These are phyloP conservation scores for Takashimella tepidaria DNA, from an alignment of 1,284 basidiomycete genomes.

Conservation along the genomic window DNA sequence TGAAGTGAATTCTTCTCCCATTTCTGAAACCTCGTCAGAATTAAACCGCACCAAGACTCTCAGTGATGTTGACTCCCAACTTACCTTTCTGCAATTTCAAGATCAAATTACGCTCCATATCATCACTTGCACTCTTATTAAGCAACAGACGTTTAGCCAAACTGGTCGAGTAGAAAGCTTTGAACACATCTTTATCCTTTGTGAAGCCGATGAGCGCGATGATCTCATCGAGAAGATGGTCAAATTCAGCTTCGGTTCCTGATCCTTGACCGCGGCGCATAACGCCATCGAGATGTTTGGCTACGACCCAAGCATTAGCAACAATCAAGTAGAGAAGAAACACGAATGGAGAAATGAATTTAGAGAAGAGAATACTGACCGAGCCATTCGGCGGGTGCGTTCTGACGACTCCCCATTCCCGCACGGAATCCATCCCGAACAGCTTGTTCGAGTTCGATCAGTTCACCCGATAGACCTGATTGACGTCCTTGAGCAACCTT, in stretches of 20 bases:
- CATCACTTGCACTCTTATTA: constrained; percentile 79
- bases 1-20: constrained; percentile 49
- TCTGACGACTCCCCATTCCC: constrained; percentile 74
- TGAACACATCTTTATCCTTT: constrained; percentile 81
- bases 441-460: constrained; percentile 44
- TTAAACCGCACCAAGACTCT: too few relatives aligned
- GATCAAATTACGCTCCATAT: constrained; percentile 84
- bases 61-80: constrained; percentile 30
- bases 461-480: constrained; percentile 1
- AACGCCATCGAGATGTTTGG: constrained; percentile 78
- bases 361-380: constrained; percentile 31
- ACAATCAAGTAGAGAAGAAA: neutral
- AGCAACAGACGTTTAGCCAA: constrained; percentile 84
- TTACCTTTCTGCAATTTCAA: constrained; percentile 78
- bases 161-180: constrained; percentile 86
- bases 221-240: constrained; percentile 65
- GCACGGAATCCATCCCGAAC: constrained; percentile 66
- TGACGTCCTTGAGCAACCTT: neutral
- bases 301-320: constrained; percentile 44
- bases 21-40: constrained; percentile 28
- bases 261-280: constrained; percentile 80
- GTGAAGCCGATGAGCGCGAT: constrained; percentile 82
- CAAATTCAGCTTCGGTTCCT: constrained; percentile 65
- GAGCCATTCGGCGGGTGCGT: constrained; percentile 90
- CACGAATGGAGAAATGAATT: neutral